phyloP scores from a whole-genome alignment of 1,284 basidiomycete species.

The Pseudozyma tsukubaensis region DNA sequence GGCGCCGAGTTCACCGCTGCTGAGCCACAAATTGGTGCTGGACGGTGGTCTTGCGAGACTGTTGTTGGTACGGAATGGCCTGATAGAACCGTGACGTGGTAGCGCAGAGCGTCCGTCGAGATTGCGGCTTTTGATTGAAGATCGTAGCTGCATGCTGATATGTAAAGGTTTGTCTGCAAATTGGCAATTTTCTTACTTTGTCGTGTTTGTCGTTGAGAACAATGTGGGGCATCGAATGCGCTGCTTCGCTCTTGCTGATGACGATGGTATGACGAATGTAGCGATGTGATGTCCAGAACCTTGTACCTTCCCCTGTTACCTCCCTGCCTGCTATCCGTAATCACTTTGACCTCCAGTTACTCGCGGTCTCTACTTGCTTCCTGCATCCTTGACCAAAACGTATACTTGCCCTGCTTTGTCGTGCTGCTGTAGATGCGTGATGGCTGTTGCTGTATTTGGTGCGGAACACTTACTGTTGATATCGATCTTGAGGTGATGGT shows the following conservation, averaged over 20 bases:
- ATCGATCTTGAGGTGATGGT: conserved; percentile 54
- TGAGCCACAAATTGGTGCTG: too few relatives aligned
- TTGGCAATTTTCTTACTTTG: background rate
- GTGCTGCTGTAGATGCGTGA: conserved; percentile 5
- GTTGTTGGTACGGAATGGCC: too few relatives aligned
- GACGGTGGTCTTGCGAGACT: too few relatives aligned
- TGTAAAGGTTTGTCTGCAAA: too few relatives aligned
- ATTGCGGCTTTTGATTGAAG: too few relatives aligned
- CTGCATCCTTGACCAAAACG: background rate
- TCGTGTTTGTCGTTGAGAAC: background rate
- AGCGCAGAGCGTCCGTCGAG: too few relatives aligned
- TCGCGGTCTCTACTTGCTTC: background rate
- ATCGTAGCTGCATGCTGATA: too few relatives aligned
- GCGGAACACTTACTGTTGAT: conserved; percentile 44
- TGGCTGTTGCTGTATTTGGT: conserved; percentile 9
- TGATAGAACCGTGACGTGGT: too few relatives aligned
- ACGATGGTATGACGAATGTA: background rate
- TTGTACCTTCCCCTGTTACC: background rate
- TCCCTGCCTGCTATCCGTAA: background rate
- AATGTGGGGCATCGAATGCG: too few relatives aligned
- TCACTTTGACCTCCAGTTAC: background rate
- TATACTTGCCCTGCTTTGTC: conserved; percentile 5
- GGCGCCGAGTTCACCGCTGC: too few relatives aligned
- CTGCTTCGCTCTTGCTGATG: background rate
- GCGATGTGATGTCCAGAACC: background rate